Evolutionary conservation across 1,284 basidiomycete genomes (phyloP), one percentile per base, ranked within the genome.

Genomic region (Microbotryum saponariae): DNA sequence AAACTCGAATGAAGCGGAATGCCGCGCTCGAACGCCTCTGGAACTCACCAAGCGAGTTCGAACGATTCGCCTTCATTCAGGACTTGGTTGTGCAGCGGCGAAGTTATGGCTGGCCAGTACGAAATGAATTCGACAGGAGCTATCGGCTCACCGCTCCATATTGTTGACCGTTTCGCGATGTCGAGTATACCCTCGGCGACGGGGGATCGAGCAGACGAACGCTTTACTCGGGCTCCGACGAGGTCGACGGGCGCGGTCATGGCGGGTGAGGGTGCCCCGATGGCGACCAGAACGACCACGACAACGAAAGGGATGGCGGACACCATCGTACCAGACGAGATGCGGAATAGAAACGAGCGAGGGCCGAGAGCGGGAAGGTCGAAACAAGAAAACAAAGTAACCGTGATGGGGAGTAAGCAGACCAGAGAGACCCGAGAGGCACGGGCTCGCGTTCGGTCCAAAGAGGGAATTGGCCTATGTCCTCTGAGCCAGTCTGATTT

Each of bases 101-200:
- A 53, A 14, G 51, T 53, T 20, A 53, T 53, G 25, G n/a, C 20
- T 12, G 51, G 51, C 25, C 20, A 53, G 51, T 53, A 53, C 51
- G 51, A 53, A 33, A 53, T 53, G 25, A 53, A 31, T 3, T 53
- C 33, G 51, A 53, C 51, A 23, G 51, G 51, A 10, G 25, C 27
- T 33, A 53, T 25, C n/a, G 25, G n/a, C 27, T 53, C 25, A 14
- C n/a, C 51, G 51, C 33, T 33, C 27, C 31, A 25, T 25, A 27
- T n/a, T 50, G 20, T 25, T 33, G 20, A 33, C n/a, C 31, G 23
- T n/a, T 31, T 25, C 12, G 51, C 37, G 16, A 42, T 12, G 16
- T 18, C 16, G 37, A 42, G 37, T 42, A 42, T 42, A 6, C 37
- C 37, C 14, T 42, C 37, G 16, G 37, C 12, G 37, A 18, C 37